Conservation (phyloP, 495 filamentous ascomycete genomes). For the Amniculicola lignicola region DNA sequence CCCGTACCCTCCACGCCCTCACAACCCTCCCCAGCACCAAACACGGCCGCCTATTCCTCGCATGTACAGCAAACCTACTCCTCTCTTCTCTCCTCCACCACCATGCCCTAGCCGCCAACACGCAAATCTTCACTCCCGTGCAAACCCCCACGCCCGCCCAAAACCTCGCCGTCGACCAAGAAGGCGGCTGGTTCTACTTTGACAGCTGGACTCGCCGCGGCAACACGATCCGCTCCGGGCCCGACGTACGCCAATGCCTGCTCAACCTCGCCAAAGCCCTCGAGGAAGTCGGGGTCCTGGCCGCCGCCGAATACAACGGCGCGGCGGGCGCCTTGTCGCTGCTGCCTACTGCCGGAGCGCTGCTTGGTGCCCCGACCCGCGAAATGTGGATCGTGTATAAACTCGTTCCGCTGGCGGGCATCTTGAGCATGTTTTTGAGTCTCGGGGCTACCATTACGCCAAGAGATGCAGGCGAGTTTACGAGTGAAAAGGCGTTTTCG, state of each 20-base stretch:
- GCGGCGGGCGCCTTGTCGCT: slow-evolving; percentile 23
- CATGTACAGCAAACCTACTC: too few species aligned
- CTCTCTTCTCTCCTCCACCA: background rate
- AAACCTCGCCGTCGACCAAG: slow-evolving; percentile 1
- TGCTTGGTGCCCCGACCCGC: slow-evolving; percentile 28
- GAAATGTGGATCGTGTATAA: slow-evolving; percentile 34
- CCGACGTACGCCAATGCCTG: slow-evolving; percentile 13
- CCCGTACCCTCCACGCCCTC: too few species aligned
- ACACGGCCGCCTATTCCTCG: background rate
- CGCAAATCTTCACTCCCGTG: background rate
- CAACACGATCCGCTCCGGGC: slow-evolving; percentile 2
- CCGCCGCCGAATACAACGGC: slow-evolving; percentile 9
- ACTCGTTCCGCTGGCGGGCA: slow-evolving; percentile 28
- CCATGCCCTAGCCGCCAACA: background rate
- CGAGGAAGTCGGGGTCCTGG: slow-evolving; percentile 4
- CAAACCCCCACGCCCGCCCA: slow-evolving; percentile 3
- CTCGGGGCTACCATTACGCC: slow-evolving; percentile 30
- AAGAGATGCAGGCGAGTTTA: slow-evolving; percentile 16
- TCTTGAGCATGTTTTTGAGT: slow-evolving; percentile 23
- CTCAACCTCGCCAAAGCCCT: slow-evolving; percentile 24
- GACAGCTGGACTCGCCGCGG: slow-evolving; percentile 1
- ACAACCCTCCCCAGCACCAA: background rate
- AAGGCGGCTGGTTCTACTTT: slow-evolving; percentile 9
- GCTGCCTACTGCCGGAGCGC: slow-evolving; percentile 30
- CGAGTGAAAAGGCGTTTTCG: slow-evolving; percentile 6